Evolutionary conservation across 805 yeast species (phyloP).

Genomic region (Monosporozyma siamensis): DNA sequence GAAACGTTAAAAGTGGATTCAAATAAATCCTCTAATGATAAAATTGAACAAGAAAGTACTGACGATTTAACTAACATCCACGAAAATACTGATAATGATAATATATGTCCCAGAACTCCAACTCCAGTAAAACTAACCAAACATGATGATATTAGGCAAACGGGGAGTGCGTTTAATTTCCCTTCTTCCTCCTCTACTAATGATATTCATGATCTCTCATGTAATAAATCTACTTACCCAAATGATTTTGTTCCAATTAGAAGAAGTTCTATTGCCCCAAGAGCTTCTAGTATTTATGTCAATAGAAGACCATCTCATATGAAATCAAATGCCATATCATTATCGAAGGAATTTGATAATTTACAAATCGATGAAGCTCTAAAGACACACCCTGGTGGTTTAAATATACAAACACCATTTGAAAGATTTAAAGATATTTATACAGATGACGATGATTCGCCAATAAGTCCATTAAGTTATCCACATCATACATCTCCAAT

Average conservation of each 20-base stretch:
- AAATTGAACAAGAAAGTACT: neutral
- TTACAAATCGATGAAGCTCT: neutral
- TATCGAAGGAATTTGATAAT: constrained; percentile 2
- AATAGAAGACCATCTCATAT: constrained; percentile 5
- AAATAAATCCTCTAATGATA: neutral
- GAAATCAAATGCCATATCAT: constrained; percentile 10
- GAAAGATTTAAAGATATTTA: constrained; percentile 2
- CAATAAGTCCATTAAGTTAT: constrained; percentile 5
- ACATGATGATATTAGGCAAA: neutral
- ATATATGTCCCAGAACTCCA: constrained; percentile 6
- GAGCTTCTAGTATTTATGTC: neutral
- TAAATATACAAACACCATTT: neutral
- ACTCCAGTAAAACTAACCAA: neutral
- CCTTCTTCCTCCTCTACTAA: neutral
- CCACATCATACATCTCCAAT: constrained; percentile 11
- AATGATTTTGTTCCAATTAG: neutral
- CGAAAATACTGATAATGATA: neutral
- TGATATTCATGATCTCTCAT: neutral
- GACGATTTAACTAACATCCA: too few species aligned
- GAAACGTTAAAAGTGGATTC: neutral
- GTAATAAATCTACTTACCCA: neutral
- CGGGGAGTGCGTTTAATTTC: too few species aligned
- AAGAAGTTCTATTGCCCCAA: neutral
- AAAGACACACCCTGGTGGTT: too few species aligned
- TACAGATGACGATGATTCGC: constrained; percentile 4